Percentiles rank a stretch among this genome's conserved stretches.
phyloP scores from a whole-genome alignment of 176 grass and related monocot genomes.

The Otatea glauca region DNA sequence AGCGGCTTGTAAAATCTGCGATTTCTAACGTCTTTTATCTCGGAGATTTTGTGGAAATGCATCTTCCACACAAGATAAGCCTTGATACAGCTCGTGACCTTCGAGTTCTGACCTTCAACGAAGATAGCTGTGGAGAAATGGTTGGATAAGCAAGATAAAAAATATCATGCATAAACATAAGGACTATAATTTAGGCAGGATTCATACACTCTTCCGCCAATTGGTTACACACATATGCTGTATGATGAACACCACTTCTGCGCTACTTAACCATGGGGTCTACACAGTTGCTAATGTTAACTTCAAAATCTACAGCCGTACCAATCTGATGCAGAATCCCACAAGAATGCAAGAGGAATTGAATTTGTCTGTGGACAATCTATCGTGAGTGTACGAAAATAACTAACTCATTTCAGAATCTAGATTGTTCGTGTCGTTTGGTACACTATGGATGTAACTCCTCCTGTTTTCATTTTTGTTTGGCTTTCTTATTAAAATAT shows the following conservation, averaged over 20 bases:
- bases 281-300: slow-evolving; percentile 29
- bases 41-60: slow-evolving; percentile 59
- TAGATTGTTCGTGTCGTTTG: background rate
- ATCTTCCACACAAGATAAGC: slow-evolving; percentile 68
- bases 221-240: background rate
- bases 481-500: background rate
- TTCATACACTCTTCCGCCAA: slow-evolving; percentile 1
- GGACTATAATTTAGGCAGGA: slow-evolving; percentile 4
- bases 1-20: slow-evolving; percentile 27
- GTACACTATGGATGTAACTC: background rate
- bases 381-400: background rate
- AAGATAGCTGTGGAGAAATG: slow-evolving; percentile 52
- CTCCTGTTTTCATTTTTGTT: background rate
- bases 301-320: slow-evolving; percentile 6
- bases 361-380: background rate
- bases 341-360: slow-evolving; percentile 4
- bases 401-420: background rate
- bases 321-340: slow-evolving; percentile 14
- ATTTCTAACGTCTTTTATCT: slow-evolving; percentile 42
- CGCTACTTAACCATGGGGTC: background rate
- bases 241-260: background rate
- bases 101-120: slow-evolving; percentile 41
- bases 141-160: slow-evolving; percentile 29
- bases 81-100: slow-evolving; percentile 50
- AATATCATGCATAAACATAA: slow-evolving; percentile 12